Percentiles rank a stretch among this genome's conserved stretches.
Conservation (phyloP, 441 rosid species). For the Raphanus hybrid region DNA sequence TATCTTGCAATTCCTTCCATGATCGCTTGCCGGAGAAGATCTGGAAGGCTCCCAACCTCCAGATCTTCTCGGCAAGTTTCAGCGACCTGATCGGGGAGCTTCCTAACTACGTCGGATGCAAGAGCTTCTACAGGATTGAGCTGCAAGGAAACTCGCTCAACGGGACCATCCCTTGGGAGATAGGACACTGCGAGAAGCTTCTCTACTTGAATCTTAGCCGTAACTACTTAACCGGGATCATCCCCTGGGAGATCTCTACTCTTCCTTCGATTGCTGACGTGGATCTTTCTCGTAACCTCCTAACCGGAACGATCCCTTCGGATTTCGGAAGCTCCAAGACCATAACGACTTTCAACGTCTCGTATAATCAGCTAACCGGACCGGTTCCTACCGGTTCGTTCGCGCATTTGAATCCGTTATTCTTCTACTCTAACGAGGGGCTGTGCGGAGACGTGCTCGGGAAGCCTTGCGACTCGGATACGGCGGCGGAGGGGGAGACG, state of each 20-base stretch:
- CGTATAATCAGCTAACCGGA: conserved; percentile 72
- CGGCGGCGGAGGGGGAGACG: conserved; percentile 35
- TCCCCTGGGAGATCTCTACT: conserved; percentile 86
- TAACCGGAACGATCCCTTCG: conserved; percentile 86
- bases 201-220: conserved; percentile 65
- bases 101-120: conserved; percentile 76
- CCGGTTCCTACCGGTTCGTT: conserved; percentile 77
- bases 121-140: conserved; percentile 73
- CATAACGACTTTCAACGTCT: conserved; percentile 79
- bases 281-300: conserved; percentile 75
- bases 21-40: conserved; percentile 54
- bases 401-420: conserved; percentile 72
- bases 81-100: conserved; percentile 59
- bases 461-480: conserved; percentile 60
- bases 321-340: conserved; percentile 79
- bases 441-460: conserved; percentile 68
- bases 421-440: conserved; percentile 75
- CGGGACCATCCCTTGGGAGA: conserved; percentile 81
- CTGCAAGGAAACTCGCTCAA: conserved; percentile 70
- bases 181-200: conserved; percentile 86
- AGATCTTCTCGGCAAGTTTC: conserved; percentile 73
- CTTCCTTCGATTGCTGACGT: conserved; percentile 74
- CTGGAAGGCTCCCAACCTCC: conserved; percentile 55
- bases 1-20: conserved; percentile 66
- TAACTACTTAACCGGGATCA: conserved; percentile 74